A percentile compares a stretch with the other conserved stretches of the same genome.
phyloP scores from a whole-genome alignment of 345 rosid species.

The Clausena lansium region DNA sequence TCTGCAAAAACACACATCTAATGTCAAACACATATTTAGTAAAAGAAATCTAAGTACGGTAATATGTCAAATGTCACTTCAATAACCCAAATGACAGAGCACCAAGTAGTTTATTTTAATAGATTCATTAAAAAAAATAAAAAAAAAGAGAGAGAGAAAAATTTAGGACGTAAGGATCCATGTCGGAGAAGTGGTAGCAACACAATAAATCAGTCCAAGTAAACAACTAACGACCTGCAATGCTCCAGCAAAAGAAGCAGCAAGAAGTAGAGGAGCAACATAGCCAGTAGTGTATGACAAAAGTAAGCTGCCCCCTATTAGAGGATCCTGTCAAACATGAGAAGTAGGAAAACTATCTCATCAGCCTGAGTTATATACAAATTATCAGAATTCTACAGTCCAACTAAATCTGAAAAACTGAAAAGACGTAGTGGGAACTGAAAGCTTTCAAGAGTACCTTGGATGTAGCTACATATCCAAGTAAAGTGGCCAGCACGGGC shows the following conservation, averaged over 20 bases:
- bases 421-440: neutral
- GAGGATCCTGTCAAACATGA: conserved; percentile 60
- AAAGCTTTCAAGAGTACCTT: conserved; percentile 43
- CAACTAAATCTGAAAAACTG: neutral
- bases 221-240: conserved; percentile 52
- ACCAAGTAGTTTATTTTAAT: neutral
- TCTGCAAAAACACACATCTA: conserved; percentile 43
- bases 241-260: conserved; percentile 98
- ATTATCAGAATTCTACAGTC: neutral
- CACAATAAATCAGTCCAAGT: neutral
- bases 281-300: conserved; percentile 93
- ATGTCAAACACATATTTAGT: conserved; percentile 3
- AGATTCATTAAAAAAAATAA: neutral
- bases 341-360: neutral
- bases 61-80: neutral
- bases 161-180: neutral
- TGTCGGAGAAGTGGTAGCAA: neutral
- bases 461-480: conserved; percentile 89
- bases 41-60: neutral
- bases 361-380: neutral
- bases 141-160: no score
- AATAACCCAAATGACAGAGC: neutral
- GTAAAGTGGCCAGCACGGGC: conserved; percentile 85
- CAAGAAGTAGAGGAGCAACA: conserved; percentile 84
- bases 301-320: conserved; percentile 91